These are phyloP conservation scores for Candida morakotiae DNA, from an alignment of 805 yeast genomes.

Conservation along the genomic window DNA sequence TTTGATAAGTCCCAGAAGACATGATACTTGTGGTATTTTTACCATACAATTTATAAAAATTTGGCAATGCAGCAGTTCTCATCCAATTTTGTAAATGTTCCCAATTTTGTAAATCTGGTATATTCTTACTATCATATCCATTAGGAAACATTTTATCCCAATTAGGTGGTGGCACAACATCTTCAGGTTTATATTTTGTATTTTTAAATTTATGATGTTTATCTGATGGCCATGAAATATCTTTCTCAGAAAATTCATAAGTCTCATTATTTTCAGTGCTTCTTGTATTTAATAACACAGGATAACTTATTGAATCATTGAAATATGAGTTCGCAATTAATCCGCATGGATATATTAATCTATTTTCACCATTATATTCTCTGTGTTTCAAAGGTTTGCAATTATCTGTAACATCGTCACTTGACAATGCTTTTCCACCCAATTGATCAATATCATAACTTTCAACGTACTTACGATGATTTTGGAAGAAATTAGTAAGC, in stretches of 20 bases:
- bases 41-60: slow-evolving; percentile 78
- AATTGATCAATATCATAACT: slow-evolving; percentile 80
- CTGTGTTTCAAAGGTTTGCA: slow-evolving; percentile 36
- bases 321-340: slow-evolving; percentile 88
- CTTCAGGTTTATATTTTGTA: slow-evolving; percentile 60
- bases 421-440: slow-evolving; percentile 65
- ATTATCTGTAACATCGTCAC: slow-evolving; percentile 40
- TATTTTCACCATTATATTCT: slow-evolving; percentile 38
- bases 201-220: slow-evolving; percentile 59
- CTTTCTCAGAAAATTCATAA: slow-evolving; percentile 44
- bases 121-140: slow-evolving; percentile 79
- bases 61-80: slow-evolving; percentile 93
- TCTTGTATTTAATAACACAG: slow-evolving; percentile 42
- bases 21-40: slow-evolving; percentile 61
- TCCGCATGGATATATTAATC: slow-evolving; percentile 83
- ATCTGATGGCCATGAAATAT: slow-evolving; percentile 86
- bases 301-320: slow-evolving; percentile 75
- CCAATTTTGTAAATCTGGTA: slow-evolving; percentile 74
- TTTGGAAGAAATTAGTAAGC: slow-evolving; percentile 87
- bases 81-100: slow-evolving; percentile 95
- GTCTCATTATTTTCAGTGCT: slow-evolving; percentile 41
- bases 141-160: slow-evolving; percentile 79
- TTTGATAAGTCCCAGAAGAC: slow-evolving; percentile 62
- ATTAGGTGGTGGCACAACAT: slow-evolving; percentile 91
- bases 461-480: slow-evolving; percentile 89